A percentile compares a stretch with the other conserved stretches of the same genome.
phyloP scores from a whole-genome alignment of 768 basidiomycete species.

The Boletus sp. region DNA sequence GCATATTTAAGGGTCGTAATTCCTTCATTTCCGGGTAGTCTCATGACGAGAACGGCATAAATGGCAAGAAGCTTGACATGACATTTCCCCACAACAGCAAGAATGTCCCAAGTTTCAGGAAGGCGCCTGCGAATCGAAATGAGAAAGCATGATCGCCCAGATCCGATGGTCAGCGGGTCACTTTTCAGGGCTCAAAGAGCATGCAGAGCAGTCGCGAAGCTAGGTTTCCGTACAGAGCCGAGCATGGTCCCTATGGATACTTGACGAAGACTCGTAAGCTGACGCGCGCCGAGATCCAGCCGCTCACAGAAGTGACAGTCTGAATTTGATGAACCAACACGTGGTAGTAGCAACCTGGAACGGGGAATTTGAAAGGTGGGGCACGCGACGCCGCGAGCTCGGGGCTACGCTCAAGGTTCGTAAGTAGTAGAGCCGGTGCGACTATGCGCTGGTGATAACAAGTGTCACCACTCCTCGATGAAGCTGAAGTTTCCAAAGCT shows the following conservation, averaged over 20 bases:
- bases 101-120: too few species aligned
- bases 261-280: background rate
- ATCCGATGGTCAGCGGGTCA: constrained; percentile 3
- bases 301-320: background rate
- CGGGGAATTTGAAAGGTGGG: background rate
- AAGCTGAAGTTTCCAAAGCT: too few species aligned
- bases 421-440: too few species aligned
- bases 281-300: background rate
- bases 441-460: too few species aligned
- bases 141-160: background rate
- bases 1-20: constrained; percentile 3
- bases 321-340: background rate
- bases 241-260: background rate
- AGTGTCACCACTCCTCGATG: too few species aligned
- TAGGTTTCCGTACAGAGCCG: too few species aligned
- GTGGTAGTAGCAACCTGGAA: too few species aligned
- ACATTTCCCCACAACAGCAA: too few species aligned
- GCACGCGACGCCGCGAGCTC: background rate
- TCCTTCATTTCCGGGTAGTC: background rate
- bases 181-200: background rate
- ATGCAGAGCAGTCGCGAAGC: background rate
- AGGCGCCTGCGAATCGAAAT: background rate
- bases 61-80: background rate
- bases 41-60: constrained; percentile 1
- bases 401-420: too few species aligned